These are phyloP conservation scores for Gossypium turneri DNA, from an alignment of 345 rosid genomes.

Conservation along the genomic window DNA sequence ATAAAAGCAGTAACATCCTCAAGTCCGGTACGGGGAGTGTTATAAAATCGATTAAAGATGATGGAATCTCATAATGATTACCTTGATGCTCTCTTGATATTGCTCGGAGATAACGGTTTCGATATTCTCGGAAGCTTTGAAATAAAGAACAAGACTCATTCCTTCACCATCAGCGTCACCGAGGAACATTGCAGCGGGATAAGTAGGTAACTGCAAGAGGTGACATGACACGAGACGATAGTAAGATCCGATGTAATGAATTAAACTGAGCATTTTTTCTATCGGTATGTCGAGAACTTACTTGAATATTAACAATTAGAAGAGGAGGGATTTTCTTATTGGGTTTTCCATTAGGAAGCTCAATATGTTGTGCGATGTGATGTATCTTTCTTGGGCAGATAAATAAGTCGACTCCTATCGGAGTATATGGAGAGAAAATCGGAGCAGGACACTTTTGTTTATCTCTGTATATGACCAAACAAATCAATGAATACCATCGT, in stretches of 20 bases:
- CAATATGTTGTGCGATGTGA: conserved; percentile 89
- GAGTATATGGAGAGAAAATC: conserved; percentile 51
- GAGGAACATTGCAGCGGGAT: conserved; percentile 88
- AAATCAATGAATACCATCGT: too few species aligned
- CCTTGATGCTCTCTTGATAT: conserved; percentile 28
- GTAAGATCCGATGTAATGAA: background rate
- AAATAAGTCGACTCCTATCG: conserved; percentile 80
- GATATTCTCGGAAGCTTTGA: conserved; percentile 57
- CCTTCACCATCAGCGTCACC: conserved; percentile 93
- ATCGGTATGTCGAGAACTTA: conserved; percentile 11
- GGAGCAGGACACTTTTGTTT: conserved; percentile 69
- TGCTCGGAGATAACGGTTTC: conserved; percentile 22
- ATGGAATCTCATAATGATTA: conserved; percentile 18
- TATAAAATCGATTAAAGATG: too few species aligned
- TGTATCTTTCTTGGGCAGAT: conserved; percentile 69
- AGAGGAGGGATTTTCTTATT: conserved; percentile 69
- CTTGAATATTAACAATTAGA: conserved; percentile 90
- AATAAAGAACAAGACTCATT: conserved; percentile 85
- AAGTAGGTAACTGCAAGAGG: conserved; percentile 67
- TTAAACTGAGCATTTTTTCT: too few species aligned
- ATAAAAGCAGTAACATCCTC: background rate
- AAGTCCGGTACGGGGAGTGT: too few species aligned
- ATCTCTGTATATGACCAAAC: conserved; percentile 48
- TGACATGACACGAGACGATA: background rate
- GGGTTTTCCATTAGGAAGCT: conserved; percentile 63